Evolutionary conservation across 768 basidiomycete genomes (phyloP), one percentile per base, ranked within the genome.

Genomic region (Tremella yokohamensis): DNA sequence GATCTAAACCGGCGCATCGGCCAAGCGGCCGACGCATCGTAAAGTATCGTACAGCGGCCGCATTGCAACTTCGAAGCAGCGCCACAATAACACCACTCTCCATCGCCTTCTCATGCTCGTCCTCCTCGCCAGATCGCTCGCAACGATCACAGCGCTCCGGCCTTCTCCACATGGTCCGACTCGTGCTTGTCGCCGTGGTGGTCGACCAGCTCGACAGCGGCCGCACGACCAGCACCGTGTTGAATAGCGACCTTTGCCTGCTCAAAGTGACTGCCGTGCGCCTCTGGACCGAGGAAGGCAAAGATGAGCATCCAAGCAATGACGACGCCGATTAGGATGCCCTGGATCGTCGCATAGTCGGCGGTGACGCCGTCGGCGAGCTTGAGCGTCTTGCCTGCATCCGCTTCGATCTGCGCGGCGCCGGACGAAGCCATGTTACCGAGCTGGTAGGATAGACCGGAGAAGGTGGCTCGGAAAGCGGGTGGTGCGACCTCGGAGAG

Each of bases 401-500:
- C 76, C 0, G 88, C 83, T 82, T 90, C 88, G 58, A 91, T 88
- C 68, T 89, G 87, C 0, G 87, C 84, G 0, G 86, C 86, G 6
- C 87, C 86, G 0, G 85, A 82, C 0, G 85, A 86, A 13, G 88
- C 81, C 83, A 84, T 84, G 78, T 83, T 76, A 52, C 75, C 75
- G 54, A 76, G 59, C 66, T 90, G 90, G 76, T 91, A 92, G 2
- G 87, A 84, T 0, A 89, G 83, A 58, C 90, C 90, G 39, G 87
- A 87, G 80, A 90, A 91, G 1, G 87, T 87, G 2, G 89, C 88
- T 56, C 91, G 82, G 81, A 91, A 93, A 0, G 88, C 90, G 3
- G 89, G 87, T 1, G 91, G 91, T 0, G 87, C 87, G 78, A 90
- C 81, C 76, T 94, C 90, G 12, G 84, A 81, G 19, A 93, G 80